A percentile compares a stretch with the other conserved stretches of the same genome.
Conservation (phyloP, 2,329 filamentous ascomycete species). For the Pestalotiopsis sp. region DNA sequence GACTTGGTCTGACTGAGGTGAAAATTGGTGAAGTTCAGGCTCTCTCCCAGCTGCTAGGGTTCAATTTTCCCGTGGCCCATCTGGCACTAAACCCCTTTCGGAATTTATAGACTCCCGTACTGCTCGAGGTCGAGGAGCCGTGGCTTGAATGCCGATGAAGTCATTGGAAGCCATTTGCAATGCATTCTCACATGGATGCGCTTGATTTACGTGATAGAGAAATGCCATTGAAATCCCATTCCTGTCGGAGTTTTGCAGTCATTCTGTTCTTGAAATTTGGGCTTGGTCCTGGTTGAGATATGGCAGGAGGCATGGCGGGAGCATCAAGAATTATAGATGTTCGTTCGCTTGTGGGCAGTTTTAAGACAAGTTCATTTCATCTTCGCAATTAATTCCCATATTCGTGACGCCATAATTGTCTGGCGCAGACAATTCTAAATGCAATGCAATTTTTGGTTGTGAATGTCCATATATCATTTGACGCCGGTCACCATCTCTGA, state of each 20-base stretch:
- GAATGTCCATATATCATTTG: slow-evolving; percentile 61
- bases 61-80: slow-evolving; percentile 18
- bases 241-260: not conserved
- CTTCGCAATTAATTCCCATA: slow-evolving; percentile 5
- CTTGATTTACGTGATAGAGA: not conserved
- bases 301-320: not conserved
- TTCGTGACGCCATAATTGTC: not conserved
- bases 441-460: slow-evolving; percentile 32
- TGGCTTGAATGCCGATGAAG: not conserved
- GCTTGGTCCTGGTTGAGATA: not conserved
- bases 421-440: slow-evolving; percentile 8
- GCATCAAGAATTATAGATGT: not conserved
- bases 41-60: slow-evolving; percentile 15
- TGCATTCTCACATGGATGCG: not conserved
- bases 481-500: slow-evolving; percentile 60
- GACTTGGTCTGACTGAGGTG: slow-evolving; percentile 6
- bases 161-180: not conserved
- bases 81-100: slow-evolving; percentile 14
- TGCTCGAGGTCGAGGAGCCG: not conserved
- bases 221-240: not conserved
- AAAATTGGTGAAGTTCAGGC: slow-evolving; percentile 14
- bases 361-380: not conserved
- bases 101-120: slow-evolving; percentile 2
- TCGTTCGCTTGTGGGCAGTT: not conserved
- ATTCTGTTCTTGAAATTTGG: not conserved